phyloP scores from a whole-genome alignment of 306 rosid genomes.

The Astragalus glycyphyllos region DNA sequence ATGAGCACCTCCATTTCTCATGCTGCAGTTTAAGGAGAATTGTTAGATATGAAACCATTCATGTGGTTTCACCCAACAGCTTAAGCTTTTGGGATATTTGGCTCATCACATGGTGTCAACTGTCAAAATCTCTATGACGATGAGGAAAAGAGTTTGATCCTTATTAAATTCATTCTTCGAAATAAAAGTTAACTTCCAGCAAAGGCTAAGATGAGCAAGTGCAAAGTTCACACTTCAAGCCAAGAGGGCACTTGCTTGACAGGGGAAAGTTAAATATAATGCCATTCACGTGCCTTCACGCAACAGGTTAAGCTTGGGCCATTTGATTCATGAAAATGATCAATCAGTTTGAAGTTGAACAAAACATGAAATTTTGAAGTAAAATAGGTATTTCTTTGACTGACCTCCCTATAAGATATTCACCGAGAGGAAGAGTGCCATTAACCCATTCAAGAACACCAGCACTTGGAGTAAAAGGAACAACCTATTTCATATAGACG shows the following conservation, averaged over 20 bases:
- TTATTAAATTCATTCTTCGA: neutral
- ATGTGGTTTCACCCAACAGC: slow-evolving; percentile 14
- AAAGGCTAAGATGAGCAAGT: slow-evolving; percentile 25
- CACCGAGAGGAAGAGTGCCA: slow-evolving; percentile 95
- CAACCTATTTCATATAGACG: slow-evolving; percentile 60
- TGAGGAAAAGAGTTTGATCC: slow-evolving; percentile 12
- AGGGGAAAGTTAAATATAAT: neutral
- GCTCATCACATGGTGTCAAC: slow-evolving; percentile 15
- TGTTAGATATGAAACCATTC: slow-evolving; percentile 27
- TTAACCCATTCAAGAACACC: slow-evolving; percentile 99
- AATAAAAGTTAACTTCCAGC: slow-evolving; percentile 14
- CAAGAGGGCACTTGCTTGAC: slow-evolving; percentile 14
- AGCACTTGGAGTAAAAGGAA: slow-evolving; percentile 98
- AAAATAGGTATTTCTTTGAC: slow-evolving; percentile 38
- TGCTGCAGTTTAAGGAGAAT: slow-evolving; percentile 54
- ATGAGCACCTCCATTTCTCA: slow-evolving; percentile 88
- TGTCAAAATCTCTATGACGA: slow-evolving; percentile 4
- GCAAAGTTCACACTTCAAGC: slow-evolving; percentile 5
- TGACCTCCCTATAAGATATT: slow-evolving; percentile 91
- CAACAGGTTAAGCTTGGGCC: slow-evolving; percentile 8
- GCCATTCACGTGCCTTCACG: neutral
- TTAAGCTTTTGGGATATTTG: neutral
- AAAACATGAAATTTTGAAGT: slow-evolving; percentile 26
- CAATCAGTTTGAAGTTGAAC: slow-evolving; percentile 32
- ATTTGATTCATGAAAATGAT: slow-evolving; percentile 15